These are phyloP conservation scores for Fusarium sp. DNA, from an alignment of 2,329 filamentous ascomycete species.

Conservation along the genomic window DNA sequence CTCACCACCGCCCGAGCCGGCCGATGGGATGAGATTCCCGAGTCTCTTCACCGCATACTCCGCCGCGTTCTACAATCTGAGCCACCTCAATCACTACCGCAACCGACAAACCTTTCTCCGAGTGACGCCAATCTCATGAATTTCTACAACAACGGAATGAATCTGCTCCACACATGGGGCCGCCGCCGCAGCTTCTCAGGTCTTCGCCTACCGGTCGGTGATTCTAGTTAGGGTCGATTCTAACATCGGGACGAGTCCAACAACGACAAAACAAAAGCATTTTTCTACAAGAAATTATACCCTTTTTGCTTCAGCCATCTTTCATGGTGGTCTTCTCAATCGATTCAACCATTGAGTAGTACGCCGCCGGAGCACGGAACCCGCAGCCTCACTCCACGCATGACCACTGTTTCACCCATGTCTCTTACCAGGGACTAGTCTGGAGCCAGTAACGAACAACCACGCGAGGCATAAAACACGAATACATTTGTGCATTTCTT, in stretches of 20 bases:
- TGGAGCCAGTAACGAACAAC: constrained; percentile 1
- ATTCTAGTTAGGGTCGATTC: constrained; percentile 40
- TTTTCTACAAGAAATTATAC: constrained; percentile 41
- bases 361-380: constrained; percentile 26
- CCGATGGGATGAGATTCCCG: constrained; percentile 69
- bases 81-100: constrained; percentile 32
- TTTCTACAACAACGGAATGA: neutral
- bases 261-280: constrained; percentile 31
- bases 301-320: constrained; percentile 25
- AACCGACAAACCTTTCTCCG: constrained; percentile 15
- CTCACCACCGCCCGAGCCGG: constrained; percentile 66
- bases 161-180: neutral
- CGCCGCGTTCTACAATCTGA: constrained; percentile 60
- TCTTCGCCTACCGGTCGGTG: constrained; percentile 57
- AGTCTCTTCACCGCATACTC: constrained; percentile 65
- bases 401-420: constrained; percentile 27
- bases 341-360: constrained; percentile 14
- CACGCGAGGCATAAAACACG: constrained; percentile 12
- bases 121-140: neutral
- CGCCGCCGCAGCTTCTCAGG: constrained; percentile 47
- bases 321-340: constrained; percentile 14
- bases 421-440: constrained; percentile 4
- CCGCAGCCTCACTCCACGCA: constrained; percentile 39
- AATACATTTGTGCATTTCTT: constrained; percentile 14
- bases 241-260: constrained; percentile 11